A percentile compares a stretch with the other conserved stretches of the same genome.
Evolutionary conservation across 2,329 filamentous ascomycete species (phyloP).

Genomic region (Arthrobotrys pseudoclavata): DNA sequence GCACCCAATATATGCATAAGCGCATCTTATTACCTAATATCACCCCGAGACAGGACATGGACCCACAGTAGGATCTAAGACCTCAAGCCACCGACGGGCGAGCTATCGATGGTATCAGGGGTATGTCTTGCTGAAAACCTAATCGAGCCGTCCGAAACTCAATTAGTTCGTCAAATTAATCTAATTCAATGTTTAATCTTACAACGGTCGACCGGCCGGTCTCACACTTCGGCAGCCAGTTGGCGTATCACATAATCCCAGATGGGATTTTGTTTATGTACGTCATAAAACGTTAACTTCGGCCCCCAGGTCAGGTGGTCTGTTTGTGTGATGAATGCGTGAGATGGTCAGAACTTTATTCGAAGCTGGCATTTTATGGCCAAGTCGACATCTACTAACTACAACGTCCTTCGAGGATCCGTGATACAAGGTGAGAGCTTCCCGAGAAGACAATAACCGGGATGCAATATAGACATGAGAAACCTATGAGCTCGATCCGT

Average conservation of each 20-base stretch:
- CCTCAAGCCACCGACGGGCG: constrained; percentile 19
- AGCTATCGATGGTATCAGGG: constrained; percentile 18
- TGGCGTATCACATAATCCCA: neutral
- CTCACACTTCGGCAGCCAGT: constrained; percentile 5
- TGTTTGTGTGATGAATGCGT: constrained; percentile 2
- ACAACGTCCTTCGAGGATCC: constrained; percentile 22
- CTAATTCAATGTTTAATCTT: neutral
- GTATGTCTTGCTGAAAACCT: neutral
- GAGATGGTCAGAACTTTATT: constrained; percentile 25
- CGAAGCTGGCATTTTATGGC: constrained; percentile 28
- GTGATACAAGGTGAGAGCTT: constrained; percentile 13
- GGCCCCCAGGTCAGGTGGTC: neutral
- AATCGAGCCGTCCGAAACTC: neutral
- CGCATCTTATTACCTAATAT: constrained; percentile 14
- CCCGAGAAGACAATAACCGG: constrained; percentile 11
- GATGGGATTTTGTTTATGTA: neutral
- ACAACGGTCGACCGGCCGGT: neutral
- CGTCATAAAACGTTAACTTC: neutral
- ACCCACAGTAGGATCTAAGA: constrained; percentile 17
- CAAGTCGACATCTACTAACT: constrained; percentile 52
- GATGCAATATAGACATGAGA: constrained; percentile 24
- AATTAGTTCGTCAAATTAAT: neutral
- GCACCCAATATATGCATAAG: neutral
- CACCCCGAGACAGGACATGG: constrained; percentile 21
- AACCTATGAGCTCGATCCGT: constrained; percentile 51